A percentile compares a stretch with the other conserved stretches of the same genome.
Evolutionary conservation across 2,329 filamentous ascomycete species (phyloP).

Genomic region (Colletotrichum filicis): DNA sequence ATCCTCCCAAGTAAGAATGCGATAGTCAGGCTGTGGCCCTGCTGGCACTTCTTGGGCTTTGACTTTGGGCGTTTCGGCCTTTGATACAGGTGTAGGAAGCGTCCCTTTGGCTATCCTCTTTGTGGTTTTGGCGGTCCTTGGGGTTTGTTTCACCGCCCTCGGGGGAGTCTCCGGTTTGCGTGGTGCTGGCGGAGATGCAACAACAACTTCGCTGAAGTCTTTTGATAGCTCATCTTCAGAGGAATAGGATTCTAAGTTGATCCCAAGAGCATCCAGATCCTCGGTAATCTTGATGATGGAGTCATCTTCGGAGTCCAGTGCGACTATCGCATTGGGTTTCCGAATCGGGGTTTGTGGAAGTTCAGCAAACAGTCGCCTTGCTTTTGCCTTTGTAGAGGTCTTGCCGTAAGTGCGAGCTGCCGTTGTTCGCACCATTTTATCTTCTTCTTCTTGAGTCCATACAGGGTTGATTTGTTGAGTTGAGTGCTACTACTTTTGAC

Average conservation of each 20-base stretch:
- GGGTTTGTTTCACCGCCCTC: slow-evolving; percentile 2
- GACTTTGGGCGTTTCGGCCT: background rate
- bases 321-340: slow-evolving; percentile 33
- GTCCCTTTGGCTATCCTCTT: background rate
- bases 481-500: background rate
- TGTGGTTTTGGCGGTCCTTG: background rate
- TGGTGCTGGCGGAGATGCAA: slow-evolving; percentile 1
- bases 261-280: slow-evolving; percentile 45
- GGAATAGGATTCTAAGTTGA: slow-evolving; percentile 38
- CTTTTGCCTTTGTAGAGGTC: slow-evolving; percentile 56
- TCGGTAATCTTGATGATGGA: slow-evolving; percentile 46
- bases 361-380: slow-evolving; percentile 62
- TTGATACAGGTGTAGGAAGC: background rate
- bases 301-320: slow-evolving; percentile 27
- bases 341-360: slow-evolving; percentile 62
- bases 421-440: slow-evolving; percentile 57
- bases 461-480: background rate
- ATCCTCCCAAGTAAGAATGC: slow-evolving; percentile 65
- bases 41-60: background rate
- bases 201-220: slow-evolving; percentile 19
- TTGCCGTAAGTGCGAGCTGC: slow-evolving; percentile 63
- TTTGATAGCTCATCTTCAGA: slow-evolving; percentile 31
- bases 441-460: slow-evolving; percentile 2
- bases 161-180: background rate
- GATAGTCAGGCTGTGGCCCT: slow-evolving; percentile 44